Conservation (phyloP, 352 stramenopile genomes). For the Globisporangium polare region DNA sequence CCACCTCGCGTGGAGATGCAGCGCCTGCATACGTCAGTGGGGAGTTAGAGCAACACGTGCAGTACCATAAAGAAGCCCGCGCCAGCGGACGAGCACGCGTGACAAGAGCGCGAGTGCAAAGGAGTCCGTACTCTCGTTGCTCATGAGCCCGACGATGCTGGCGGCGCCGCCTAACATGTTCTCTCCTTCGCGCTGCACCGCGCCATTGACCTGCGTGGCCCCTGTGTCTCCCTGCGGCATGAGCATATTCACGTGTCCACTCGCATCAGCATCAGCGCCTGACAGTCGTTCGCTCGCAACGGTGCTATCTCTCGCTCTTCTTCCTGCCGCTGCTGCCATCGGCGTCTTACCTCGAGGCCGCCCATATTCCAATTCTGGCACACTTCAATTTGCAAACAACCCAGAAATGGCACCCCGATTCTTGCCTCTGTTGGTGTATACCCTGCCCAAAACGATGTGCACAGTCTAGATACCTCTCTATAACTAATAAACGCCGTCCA, state of each 20-base stretch:
- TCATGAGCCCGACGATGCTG: constrained; percentile 43
- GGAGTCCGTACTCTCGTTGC: constrained; percentile 32
- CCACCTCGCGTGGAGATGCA: constrained; percentile 51
- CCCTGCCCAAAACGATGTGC: too few species aligned
- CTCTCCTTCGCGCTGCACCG: not conserved
- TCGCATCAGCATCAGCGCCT: not conserved
- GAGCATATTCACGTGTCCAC: not conserved
- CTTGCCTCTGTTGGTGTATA: too few species aligned
- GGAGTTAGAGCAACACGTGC: not conserved
- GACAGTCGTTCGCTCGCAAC: not conserved
- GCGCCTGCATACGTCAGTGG: constrained; percentile 16
- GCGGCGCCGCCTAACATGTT: constrained; percentile 17
- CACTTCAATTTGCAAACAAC: too few species aligned
- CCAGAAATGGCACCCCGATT: too few species aligned
- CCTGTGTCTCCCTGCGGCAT: constrained; percentile 1
- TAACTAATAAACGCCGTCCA: too few species aligned
- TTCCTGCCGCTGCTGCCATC: not conserved
- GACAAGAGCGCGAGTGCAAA: too few species aligned
- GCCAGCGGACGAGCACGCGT: too few species aligned
- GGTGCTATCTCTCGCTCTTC: not conserved
- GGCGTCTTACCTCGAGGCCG: not conserved
- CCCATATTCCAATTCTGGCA: constrained; percentile 6
- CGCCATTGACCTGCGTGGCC: constrained; percentile 2
- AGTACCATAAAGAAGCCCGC: not conserved
- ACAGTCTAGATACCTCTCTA: too few species aligned